A percentile compares a stretch with the other conserved stretches of the same genome.
These are phyloP conservation scores for Amaranthus tricolor DNA, from an alignment of 179 eudicot species.

Conservation along the genomic window DNA sequence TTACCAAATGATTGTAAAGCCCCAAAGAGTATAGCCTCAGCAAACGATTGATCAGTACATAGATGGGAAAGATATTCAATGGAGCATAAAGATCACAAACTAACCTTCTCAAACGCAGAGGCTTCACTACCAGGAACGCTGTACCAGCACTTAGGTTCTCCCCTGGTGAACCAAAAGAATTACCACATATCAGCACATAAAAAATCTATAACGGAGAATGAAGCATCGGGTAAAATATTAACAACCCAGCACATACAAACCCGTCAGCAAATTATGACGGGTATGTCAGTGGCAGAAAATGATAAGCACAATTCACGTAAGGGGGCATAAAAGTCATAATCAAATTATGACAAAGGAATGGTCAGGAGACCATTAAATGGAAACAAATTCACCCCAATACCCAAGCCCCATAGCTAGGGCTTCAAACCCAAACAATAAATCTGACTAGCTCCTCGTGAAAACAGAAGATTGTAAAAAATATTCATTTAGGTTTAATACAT, in stretches of 20 bases:
- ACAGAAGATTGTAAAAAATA: background rate
- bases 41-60: background rate
- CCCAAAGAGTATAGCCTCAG: background rate
- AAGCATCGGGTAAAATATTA: background rate
- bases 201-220: background rate
- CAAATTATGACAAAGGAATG: background rate
- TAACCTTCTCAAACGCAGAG: constrained; percentile 88
- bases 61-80: background rate
- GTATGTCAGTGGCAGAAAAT: background rate
- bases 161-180: constrained; percentile 47
- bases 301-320: background rate
- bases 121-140: constrained; percentile 95
- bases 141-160: constrained; percentile 99
- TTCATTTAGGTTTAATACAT: background rate
- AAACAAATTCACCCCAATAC: background rate
- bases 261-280: background rate
- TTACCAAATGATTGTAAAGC: background rate
- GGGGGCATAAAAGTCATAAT: background rate
- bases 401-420: background rate
- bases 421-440: constrained; percentile 1
- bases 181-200: background rate
- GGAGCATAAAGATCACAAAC: constrained; percentile 15
- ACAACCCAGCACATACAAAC: constrained; percentile 3
- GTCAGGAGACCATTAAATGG: background rate
- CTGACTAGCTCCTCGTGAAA: background rate